Evolutionary conservation across 2,329 filamentous ascomycete genomes (phyloP).

Genomic region (Rhynchosporium graminicola): DNA sequence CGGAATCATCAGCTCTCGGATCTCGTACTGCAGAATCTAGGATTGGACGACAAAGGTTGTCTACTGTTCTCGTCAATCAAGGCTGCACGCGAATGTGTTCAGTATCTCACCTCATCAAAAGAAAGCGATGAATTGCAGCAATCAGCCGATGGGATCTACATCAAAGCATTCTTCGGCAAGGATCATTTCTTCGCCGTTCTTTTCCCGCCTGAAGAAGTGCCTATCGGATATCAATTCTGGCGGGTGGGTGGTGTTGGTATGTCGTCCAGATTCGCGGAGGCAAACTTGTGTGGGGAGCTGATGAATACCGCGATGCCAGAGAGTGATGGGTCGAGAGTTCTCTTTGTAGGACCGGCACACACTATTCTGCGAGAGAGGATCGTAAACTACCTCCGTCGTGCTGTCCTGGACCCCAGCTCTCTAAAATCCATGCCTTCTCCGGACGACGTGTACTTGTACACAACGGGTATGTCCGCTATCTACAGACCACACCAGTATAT

Average conservation of each 20-base stretch:
- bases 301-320: too few species aligned
- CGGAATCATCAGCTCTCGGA: not conserved
- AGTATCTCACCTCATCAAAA: too few species aligned
- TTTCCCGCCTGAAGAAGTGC: not conserved
- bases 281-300: not conserved
- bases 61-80: not conserved
- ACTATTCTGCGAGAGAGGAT: too few species aligned
- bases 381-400: too few species aligned
- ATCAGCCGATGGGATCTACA: not conserved
- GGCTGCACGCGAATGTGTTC: not conserved
- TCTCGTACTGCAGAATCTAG: not conserved
- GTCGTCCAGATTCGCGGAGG: not conserved
- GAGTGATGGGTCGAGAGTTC: too few species aligned
- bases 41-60: not conserved
- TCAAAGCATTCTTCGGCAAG: not conserved
- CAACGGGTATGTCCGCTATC: not conserved
- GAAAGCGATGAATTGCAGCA: too few species aligned
- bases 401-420: not conserved
- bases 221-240: not conserved
- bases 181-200: not conserved
- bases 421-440: not conserved
- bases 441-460: not conserved
- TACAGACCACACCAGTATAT: not conserved
- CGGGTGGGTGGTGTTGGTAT: not conserved
- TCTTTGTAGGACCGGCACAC: too few species aligned